A percentile compares a stretch with the other conserved stretches of the same genome.
These are phyloP conservation scores for Paxillus ammoniavirescens DNA, from an alignment of 768 basidiomycete species.

Conservation along the genomic window DNA sequence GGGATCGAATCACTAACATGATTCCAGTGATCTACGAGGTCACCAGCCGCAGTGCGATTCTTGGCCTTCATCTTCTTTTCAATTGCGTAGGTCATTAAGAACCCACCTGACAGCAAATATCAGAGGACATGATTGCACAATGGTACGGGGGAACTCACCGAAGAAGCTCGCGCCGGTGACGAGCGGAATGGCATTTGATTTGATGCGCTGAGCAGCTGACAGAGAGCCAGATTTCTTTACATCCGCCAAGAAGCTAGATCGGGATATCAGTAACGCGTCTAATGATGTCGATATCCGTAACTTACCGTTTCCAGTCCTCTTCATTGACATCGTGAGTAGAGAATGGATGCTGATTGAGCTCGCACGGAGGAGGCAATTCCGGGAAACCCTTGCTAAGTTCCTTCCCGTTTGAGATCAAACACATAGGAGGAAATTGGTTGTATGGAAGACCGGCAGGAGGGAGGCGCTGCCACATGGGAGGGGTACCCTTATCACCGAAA, in stretches of 20 bases:
- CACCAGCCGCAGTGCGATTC: slow-evolving; percentile 39
- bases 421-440: slow-evolving; percentile 29
- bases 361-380: slow-evolving; percentile 38
- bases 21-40: slow-evolving; percentile 51
- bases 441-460: slow-evolving; percentile 13
- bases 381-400: slow-evolving; percentile 45
- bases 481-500: slow-evolving; percentile 27
- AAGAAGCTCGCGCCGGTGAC: slow-evolving; percentile 30
- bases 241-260: slow-evolving; percentile 39
- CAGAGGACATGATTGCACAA: not conserved
- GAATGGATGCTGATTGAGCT: slow-evolving; percentile 46
- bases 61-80: slow-evolving; percentile 30
- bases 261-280: not conserved
- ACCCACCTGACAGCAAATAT: slow-evolving; percentile 13
- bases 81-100: slow-evolving; percentile 13
- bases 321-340: slow-evolving; percentile 46
- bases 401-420: slow-evolving; percentile 24
- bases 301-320: slow-evolving; percentile 48
- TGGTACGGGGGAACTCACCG: slow-evolving; percentile 10
- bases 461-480: slow-evolving; percentile 26
- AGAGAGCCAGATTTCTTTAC: slow-evolving; percentile 34
- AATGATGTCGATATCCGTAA: not conserved
- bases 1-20: slow-evolving; percentile 33
- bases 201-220: slow-evolving; percentile 33
- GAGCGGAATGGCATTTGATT: slow-evolving; percentile 29